Conservation (phyloP, 805 yeast genomes). For the Dipodascus geniculatus region DNA sequence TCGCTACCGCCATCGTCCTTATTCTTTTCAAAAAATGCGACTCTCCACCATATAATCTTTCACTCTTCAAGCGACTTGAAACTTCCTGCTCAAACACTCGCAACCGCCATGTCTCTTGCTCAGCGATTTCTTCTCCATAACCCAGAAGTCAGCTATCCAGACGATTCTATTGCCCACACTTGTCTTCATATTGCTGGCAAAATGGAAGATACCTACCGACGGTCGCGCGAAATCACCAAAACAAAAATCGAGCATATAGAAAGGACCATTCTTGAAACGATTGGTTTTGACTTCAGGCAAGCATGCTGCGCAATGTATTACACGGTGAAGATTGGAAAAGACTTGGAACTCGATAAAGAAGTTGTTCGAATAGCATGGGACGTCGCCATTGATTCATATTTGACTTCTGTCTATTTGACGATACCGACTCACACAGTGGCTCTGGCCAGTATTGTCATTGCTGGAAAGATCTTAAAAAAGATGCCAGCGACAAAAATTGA, state of each 20-base stretch:
- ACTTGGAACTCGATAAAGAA: slow-evolving; percentile 29
- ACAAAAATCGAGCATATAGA: slow-evolving; percentile 50
- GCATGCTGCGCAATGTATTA: slow-evolving; percentile 19
- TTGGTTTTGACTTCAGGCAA: slow-evolving; percentile 77
- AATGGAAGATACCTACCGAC: slow-evolving; percentile 76
- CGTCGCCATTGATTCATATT: slow-evolving; percentile 60
- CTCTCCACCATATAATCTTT: background rate
- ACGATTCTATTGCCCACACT: slow-evolving; percentile 48
- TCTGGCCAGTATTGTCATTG: slow-evolving; percentile 49
- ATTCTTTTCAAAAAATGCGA: background rate
- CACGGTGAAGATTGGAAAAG: slow-evolving; percentile 43
- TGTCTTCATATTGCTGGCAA: slow-evolving; percentile 63
- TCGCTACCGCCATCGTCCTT: background rate
- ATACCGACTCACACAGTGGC: slow-evolving; percentile 72
- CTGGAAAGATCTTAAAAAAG: slow-evolving; percentile 35
- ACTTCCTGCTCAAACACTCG: slow-evolving; percentile 53
- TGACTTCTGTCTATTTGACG: slow-evolving; percentile 55
- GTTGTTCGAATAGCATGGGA: slow-evolving; percentile 55
- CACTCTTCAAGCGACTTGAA: slow-evolving; percentile 1
- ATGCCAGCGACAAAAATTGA: slow-evolving; percentile 23
- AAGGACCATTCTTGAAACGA: slow-evolving; percentile 60
- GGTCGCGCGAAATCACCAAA: slow-evolving; percentile 52
- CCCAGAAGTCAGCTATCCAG: slow-evolving; percentile 9
- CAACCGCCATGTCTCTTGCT: slow-evolving; percentile 58
- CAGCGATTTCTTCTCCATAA: slow-evolving; percentile 63